A percentile compares a stretch with the other conserved stretches of the same genome.
Evolutionary conservation across 148 eudicot species (phyloP).

Genomic region (Mesembryanthemum crystallinum): DNA sequence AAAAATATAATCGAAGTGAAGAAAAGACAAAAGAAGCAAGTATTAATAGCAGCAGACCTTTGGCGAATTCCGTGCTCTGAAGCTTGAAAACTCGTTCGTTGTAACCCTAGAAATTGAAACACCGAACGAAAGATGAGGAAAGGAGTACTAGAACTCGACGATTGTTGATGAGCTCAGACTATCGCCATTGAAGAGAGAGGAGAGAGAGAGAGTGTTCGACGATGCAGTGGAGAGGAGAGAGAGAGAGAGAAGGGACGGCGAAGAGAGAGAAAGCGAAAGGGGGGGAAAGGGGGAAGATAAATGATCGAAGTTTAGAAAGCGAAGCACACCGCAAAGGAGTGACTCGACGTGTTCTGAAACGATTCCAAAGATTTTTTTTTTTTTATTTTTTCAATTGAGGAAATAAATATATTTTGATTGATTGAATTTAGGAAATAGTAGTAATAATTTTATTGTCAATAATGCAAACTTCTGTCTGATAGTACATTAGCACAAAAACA

Average conservation of each 20-base stretch:
- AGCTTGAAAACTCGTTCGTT: conserved; percentile 23
- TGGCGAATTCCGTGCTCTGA: conserved; percentile 18
- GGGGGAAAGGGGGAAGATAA: neutral
- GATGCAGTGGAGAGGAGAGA: neutral
- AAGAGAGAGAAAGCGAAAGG: neutral
- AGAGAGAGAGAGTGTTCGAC: neutral
- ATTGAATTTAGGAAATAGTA: too few relatives aligned
- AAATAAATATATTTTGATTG: too few relatives aligned
- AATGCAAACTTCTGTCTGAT: too few relatives aligned
- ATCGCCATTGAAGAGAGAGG: neutral
- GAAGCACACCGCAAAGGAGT: neutral
- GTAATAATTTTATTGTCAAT: too few relatives aligned
- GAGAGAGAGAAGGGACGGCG: conserved; percentile 4
- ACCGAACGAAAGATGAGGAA: neutral
- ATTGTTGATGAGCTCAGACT: neutral
- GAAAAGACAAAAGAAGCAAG: neutral
- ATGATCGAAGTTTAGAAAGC: neutral
- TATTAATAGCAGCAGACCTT: conserved; percentile 27
- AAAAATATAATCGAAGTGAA: conserved; percentile 6
- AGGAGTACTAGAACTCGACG: conserved; percentile 20
- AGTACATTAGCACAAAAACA: too few relatives aligned
- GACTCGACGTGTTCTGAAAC: neutral
- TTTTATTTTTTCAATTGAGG: too few relatives aligned
- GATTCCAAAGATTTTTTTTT: neutral
- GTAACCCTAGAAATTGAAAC: conserved; percentile 22